Evolutionary conservation across 2,329 filamentous ascomycete genomes (phyloP).

Genomic region (Xylariales sp.): DNA sequence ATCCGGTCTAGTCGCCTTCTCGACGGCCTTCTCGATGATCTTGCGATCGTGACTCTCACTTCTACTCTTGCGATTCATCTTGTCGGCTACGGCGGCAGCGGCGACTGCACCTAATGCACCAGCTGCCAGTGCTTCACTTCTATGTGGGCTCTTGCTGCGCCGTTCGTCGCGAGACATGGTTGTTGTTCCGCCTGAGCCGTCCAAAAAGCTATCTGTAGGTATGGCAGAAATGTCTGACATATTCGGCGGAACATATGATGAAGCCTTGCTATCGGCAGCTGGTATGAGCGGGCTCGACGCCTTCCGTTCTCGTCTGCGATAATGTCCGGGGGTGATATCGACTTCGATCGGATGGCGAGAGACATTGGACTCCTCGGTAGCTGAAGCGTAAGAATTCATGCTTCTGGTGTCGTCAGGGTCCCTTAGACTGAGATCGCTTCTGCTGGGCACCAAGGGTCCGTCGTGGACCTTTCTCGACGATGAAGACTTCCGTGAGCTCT

Average conservation of each 20-base stretch:
- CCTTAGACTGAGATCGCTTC: constrained; percentile 49
- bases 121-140: constrained; percentile 32
- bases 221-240: constrained; percentile 84
- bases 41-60: constrained; percentile 37
- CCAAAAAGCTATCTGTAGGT: constrained; percentile 56
- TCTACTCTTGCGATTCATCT: constrained; percentile 40
- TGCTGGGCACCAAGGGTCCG: constrained; percentile 48
- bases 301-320: constrained; percentile 50
- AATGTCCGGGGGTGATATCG: constrained; percentile 65
- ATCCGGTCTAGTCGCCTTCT: constrained; percentile 41
- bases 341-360: constrained; percentile 78
- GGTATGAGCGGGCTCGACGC: constrained; percentile 62
- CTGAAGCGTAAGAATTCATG: constrained; percentile 70
- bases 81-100: constrained; percentile 36
- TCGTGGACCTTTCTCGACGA: constrained; percentile 32
- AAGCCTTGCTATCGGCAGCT: constrained; percentile 49
- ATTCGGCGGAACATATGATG: constrained; percentile 58
- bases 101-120: constrained; percentile 34
- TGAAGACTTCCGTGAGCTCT: constrained; percentile 65
- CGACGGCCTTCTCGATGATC: constrained; percentile 28
- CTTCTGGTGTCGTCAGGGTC: constrained; percentile 60
- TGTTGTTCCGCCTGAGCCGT: constrained; percentile 47
- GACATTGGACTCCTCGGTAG: constrained; percentile 74
- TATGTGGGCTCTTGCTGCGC: constrained; percentile 38
- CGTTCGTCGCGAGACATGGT: constrained; percentile 26